These are phyloP conservation scores for Hyaloscypha variabilis DNA, from an alignment of 495 filamentous ascomycete species.

Conservation along the genomic window DNA sequence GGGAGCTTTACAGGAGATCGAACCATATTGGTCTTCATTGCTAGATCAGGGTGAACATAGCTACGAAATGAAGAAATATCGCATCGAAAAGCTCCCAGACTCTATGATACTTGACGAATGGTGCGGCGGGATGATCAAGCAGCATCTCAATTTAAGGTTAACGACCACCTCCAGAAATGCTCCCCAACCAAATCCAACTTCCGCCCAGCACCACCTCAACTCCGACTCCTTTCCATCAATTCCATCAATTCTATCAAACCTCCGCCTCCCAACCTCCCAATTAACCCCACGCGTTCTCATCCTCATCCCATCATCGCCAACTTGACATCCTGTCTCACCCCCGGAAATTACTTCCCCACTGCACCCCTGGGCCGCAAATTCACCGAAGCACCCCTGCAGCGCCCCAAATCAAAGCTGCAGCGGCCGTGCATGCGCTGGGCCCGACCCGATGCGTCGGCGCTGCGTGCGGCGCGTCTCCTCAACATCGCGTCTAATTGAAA, in stretches of 20 bases:
- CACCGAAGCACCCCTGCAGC: too few relatives aligned
- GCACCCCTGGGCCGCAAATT: not conserved
- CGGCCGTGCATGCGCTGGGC: too few relatives aligned
- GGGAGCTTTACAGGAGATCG: not conserved
- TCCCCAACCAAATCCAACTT: not conserved
- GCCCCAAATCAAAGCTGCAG: too few relatives aligned
- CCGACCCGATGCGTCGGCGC: too few relatives aligned
- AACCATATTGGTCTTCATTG: not conserved
- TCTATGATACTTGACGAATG: not conserved
- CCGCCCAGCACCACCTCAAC: too few relatives aligned
- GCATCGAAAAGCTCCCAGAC: not conserved
- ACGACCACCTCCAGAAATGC: not conserved
- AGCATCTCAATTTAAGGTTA: not conserved
- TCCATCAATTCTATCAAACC: too few relatives aligned
- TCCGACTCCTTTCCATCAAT: too few relatives aligned
- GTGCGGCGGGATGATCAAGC: not conserved
- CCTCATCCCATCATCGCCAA: too few relatives aligned
- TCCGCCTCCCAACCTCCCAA: not conserved
- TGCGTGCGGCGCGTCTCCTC: too few relatives aligned
- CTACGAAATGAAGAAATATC: not conserved
- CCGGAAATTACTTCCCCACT: not conserved
- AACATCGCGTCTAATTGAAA: too few relatives aligned
- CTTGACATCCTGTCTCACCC: not conserved
- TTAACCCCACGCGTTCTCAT: not conserved
- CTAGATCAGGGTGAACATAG: not conserved